Evolutionary conservation across 1,284 basidiomycete species (phyloP), one percentile per base, ranked within the genome.

Genomic region (Papiliotrema flavescens): DNA sequence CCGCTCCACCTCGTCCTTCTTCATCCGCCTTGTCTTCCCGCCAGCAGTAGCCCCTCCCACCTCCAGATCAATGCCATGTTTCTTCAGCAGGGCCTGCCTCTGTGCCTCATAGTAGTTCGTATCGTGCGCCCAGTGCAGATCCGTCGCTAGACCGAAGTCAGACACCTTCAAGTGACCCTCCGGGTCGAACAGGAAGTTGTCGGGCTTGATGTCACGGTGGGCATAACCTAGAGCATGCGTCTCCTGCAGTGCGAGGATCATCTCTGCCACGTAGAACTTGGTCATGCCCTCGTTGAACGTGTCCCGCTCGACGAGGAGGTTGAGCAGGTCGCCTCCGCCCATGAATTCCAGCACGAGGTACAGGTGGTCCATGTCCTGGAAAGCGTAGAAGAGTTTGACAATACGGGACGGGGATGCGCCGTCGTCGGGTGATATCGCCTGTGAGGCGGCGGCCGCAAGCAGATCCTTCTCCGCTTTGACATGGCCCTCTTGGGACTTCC

Each of bases 151-250:
- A 24, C 95, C 94, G 74, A 98, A 97, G 77, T 98, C 95, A 68
- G 89, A 90, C 55, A 98, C 83, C 76, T 87, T 89, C 76, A 98
- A 88, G 77, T 98, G 94, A 7, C 94, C 94, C 59, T 89, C 81
- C 54, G 87, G 85, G 74, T 91, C 89, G 78, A 97, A 95, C 48
- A 97, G 81, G 79, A 97, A 97, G 76, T 97, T 97, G 77, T 91
- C 89, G 60, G 91, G 91, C 78, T 95, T 95, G 78, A 97, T 95
- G 79, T 98, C 94, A 52, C 94, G 85, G 79, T 97, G 94, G 66
- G 97, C 96, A 79, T 95, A 98, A 2, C 94, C 94, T 63, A 91
- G 85, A 69, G 85, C 86, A 78, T 98, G 95, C 69, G 91, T 94
- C 63, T 89, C 87, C 74, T 95, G 88, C 60, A 98, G 88, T 15